These are phyloP conservation scores for Yarrowia sp. DNA, from an alignment of 805 yeast species.

Conservation along the genomic window DNA sequence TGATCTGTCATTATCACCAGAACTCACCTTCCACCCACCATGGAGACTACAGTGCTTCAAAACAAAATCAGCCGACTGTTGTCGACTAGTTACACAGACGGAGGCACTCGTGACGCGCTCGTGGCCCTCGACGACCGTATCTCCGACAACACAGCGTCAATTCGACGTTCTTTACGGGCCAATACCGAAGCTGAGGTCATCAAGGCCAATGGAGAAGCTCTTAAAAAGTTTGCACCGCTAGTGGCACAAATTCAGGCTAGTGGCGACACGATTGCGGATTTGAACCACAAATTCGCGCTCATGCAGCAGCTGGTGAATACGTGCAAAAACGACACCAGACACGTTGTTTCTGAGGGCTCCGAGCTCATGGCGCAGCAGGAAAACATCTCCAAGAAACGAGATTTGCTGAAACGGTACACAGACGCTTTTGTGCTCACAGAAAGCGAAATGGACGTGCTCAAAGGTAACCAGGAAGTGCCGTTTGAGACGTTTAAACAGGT, in stretches of 20 bases:
- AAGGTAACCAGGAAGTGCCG: slow-evolving; percentile 38
- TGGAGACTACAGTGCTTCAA: slow-evolving; percentile 28
- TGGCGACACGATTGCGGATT: slow-evolving; percentile 30
- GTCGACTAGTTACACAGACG: slow-evolving; percentile 38
- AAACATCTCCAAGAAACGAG: slow-evolving; percentile 31
- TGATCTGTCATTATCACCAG: slow-evolving; percentile 7
- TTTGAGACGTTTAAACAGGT: slow-evolving; percentile 36
- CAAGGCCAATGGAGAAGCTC: slow-evolving; percentile 34
- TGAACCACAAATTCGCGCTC: slow-evolving; percentile 28
- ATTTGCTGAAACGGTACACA: slow-evolving; percentile 41
- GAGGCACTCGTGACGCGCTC: slow-evolving; percentile 36
- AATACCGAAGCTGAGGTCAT: slow-evolving; percentile 38
- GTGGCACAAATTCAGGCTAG: slow-evolving; percentile 33
- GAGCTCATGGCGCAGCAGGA: slow-evolving; percentile 32
- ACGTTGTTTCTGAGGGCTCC: slow-evolving; percentile 34
- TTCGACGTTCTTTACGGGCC: slow-evolving; percentile 37
- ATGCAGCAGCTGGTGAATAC: slow-evolving; percentile 31
- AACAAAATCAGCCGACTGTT: slow-evolving; percentile 34
- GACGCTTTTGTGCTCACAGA: slow-evolving; percentile 64
- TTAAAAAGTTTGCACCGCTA: slow-evolving; percentile 39
- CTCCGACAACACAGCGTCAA: slow-evolving; percentile 36
- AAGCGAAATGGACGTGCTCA: slow-evolving; percentile 62
- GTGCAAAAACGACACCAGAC: slow-evolving; percentile 32
- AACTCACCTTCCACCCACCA: neutral
- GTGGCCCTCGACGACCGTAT: slow-evolving; percentile 35